These are phyloP conservation scores for Tolypocladium inflatum DNA, from an alignment of 2,329 filamentous ascomycete genomes.

Conservation along the genomic window DNA sequence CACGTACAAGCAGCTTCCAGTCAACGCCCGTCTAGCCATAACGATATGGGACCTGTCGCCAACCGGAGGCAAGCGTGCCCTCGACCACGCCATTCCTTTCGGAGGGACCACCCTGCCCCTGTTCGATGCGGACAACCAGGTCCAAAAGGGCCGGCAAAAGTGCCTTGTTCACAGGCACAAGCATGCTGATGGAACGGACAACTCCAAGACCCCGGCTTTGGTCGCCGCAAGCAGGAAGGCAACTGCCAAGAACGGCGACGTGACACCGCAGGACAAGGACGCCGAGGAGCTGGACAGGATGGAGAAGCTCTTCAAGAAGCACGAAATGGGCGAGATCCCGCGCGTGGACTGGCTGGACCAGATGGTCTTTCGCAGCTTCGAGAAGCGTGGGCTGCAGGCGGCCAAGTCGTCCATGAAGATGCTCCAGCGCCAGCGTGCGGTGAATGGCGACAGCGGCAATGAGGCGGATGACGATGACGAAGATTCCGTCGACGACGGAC, in stretches of 20 bases:
- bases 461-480: conserved; percentile 16
- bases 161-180: conserved; percentile 76
- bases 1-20: conserved; percentile 70
- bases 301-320: conserved; percentile 88
- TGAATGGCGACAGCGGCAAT: conserved; percentile 29
- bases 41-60: conserved; percentile 94
- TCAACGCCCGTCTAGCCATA: conserved; percentile 77
- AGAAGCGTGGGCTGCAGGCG: conserved; percentile 61
- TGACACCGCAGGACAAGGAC: conserved; percentile 54
- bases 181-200: conserved; percentile 75
- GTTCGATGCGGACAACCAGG: conserved; percentile 87
- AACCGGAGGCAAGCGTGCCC: conserved; percentile 57
- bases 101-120: conserved; percentile 85
- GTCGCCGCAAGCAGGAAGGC: conserved; percentile 46
- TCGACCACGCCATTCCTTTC: conserved; percentile 78
- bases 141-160: conserved; percentile 88
- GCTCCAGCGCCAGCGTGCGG: conserved; percentile 36
- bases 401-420: conserved; percentile 55
- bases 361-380: conserved; percentile 82
- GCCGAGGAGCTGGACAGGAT: conserved; percentile 80
- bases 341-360: conserved; percentile 93
- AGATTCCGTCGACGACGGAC: conserved; percentile 31
- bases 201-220: conserved; percentile 65
- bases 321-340: conserved; percentile 94
- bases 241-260: conserved; percentile 37